Base-by-base conservation (phyloP, 2,329 filamentous ascomycete genomes). In the Colletotrichum tofieldiae region DNA sequence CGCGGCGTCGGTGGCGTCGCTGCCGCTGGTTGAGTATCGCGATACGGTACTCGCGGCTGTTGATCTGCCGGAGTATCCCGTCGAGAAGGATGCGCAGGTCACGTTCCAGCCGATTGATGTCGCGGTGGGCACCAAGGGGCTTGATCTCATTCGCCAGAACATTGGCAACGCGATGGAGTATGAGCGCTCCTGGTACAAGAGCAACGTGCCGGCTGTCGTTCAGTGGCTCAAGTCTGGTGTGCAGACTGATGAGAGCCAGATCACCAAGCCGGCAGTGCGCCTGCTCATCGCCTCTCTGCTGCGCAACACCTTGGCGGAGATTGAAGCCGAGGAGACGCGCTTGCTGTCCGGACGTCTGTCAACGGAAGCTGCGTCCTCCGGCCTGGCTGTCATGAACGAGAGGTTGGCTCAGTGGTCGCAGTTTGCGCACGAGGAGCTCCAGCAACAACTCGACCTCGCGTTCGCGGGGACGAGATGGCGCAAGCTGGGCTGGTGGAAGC, bases 401-500 rank as follows among this genome's bases (percentile, higher is more conserved):
- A 87, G 86, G 1, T 88, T 98, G 0, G 86, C 90, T 0, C 81
- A 84, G 4, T 98, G 95, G 94, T 92, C 95, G 0, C 92, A 96
- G 77, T 86, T 86, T 29, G 94, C 94, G 0, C 96, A 98, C 79
- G 88, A 91, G 0, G 96, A 98, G 81, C 87, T 98, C 9, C 93
- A 94, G 74, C 89, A 93, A 62, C 89, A 95, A 76, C 89, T 98
- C 2, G 93, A 96, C 75, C 84, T 90, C 55, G 95, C 94, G 0
- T 96, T 98, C 76, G 86, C 89, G 0, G 91, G 93, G n/a, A 87
- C 85, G 23, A 87, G 91, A 49, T 98, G 96, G 96, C 89, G 90
- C 35, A 92, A 93, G 74, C 86, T 98, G 5, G 89, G 91, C 20
- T 98, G 96, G 95, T 98, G 94, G 93, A 97, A 97, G 80, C 88